Evolutionary conservation across 2,329 filamentous ascomycete species (phyloP), one percentile per base, ranked within the genome.

Genomic region (Hawksworthiomyces lignivorus): DNA sequence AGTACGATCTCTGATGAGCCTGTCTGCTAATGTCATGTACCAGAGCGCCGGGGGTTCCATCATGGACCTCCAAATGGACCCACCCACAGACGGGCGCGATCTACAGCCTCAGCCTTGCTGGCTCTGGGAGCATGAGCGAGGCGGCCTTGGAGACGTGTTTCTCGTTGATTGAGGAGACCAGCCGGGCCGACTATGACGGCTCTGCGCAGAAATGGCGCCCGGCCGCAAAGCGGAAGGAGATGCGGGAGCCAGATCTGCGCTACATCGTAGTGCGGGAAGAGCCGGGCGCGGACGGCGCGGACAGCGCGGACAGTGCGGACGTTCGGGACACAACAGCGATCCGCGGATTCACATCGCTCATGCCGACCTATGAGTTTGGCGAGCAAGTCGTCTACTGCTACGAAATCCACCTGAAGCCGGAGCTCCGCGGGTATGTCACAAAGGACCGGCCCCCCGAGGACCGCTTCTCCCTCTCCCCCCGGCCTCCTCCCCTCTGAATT

Each of bases 331-430:
- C 48, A 7, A 50, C 50, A 4, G 38, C 32, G 24, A 50, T 81
- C 8, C 56, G 61, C 15, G 78, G 69, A 5, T 83, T 85, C 52
- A 68, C 73, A 1, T 84, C 79, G n/a, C 65, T 85, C 53, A 81
- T 84, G 80, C 72, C 82, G n/a, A 82, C 79, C 2, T 75, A 75
- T 52, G 82, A 87, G 54, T 76, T 80, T 47, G 70, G 70, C 2
- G 63, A 76, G 45, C 68, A 78, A 0, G 83, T 88, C 3, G 56
- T 87, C 17, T 90, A 88, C 59, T 81, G 84, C 58, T 90, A 88
- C 57, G 84, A 90, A 61, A 77, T 90, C 27, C 84, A 90, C 54
- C 69, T 89, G 4, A 60, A 66, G 28, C 61, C 68, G 1, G 60
- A 65, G 2, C 56, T 84, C 5, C 73, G 75, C 50, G 70, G 80